Conservation (phyloP, 345 rosid genomes). For the Ailanthus altissimus region DNA sequence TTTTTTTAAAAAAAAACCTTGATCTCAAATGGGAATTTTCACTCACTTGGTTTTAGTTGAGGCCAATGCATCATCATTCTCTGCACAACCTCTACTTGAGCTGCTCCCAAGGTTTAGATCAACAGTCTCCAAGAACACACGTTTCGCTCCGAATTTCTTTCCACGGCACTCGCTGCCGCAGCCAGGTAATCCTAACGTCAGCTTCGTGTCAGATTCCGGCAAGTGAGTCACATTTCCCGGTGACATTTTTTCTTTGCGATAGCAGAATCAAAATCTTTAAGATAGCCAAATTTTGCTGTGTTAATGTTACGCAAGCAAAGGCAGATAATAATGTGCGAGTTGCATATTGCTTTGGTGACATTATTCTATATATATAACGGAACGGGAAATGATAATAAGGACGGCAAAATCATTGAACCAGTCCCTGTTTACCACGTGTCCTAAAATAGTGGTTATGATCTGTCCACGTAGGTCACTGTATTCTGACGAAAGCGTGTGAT, state of each 20-base stretch:
- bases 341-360: background rate
- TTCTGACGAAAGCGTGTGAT: constrained; percentile 32
- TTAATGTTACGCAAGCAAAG: background rate
- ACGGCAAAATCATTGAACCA: constrained; percentile 27
- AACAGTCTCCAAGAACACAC: constrained; percentile 44
- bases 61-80: constrained; percentile 27
- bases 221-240: constrained; percentile 20
- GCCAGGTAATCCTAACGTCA: constrained; percentile 69
- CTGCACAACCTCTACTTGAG: background rate
- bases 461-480: constrained; percentile 38
- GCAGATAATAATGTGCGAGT: background rate
- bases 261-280: background rate
- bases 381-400: background rate
- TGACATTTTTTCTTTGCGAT: constrained; percentile 22
- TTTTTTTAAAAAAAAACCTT: too few species aligned
- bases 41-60: constrained; percentile 37
- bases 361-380: constrained; percentile 10
- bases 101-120: constrained; percentile 40
- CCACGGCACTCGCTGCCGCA: constrained; percentile 36
- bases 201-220: constrained; percentile 41
- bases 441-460: constrained; percentile 35
- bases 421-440: constrained; percentile 39
- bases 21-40: too few species aligned
- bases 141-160: constrained; percentile 44
- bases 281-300: background rate